A percentile compares a stretch with the other conserved stretches of the same genome.
Evolutionary conservation across 2,329 filamentous ascomycete genomes (phyloP).

Genomic region (Aaosphaeria pasadenensis): DNA sequence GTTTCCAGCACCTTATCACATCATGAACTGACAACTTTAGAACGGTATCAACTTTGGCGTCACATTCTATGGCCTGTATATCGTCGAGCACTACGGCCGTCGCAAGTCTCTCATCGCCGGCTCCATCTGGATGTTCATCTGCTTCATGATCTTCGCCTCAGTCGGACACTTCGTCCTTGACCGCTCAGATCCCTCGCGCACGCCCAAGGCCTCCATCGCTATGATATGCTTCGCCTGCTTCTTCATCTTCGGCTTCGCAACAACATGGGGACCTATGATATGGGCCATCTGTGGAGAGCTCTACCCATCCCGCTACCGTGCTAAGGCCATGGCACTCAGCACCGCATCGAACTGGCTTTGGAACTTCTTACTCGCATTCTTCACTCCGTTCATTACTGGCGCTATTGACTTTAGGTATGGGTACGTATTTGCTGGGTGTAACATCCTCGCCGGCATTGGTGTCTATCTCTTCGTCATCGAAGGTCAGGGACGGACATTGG

Average conservation of each 20-base stretch:
- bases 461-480: constrained; percentile 79
- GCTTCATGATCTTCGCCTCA: constrained; percentile 54
- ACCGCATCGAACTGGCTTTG: constrained; percentile 44
- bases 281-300: constrained; percentile 68
- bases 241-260: constrained; percentile 64
- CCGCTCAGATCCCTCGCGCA: constrained; percentile 23
- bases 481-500: constrained; percentile 67
- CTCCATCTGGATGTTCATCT: constrained; percentile 49
- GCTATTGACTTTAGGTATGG: constrained; percentile 70
- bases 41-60: constrained; percentile 46
- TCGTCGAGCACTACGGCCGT: constrained; percentile 46
- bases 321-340: constrained; percentile 41
- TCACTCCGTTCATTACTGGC: constrained; percentile 72
- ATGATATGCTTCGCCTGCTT: constrained; percentile 67
- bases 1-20: neutral
- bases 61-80: constrained; percentile 44
- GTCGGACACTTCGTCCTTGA: constrained; percentile 44
- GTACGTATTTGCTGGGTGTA: constrained; percentile 72
- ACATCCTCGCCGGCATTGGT: constrained; percentile 59
- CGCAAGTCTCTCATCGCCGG: constrained; percentile 44
- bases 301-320: constrained; percentile 56
- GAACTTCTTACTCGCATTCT: constrained; percentile 56
- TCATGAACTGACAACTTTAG: constrained; percentile 6
- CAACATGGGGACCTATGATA: constrained; percentile 67
- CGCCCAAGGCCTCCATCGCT: constrained; percentile 41